Conservation (phyloP, 768 basidiomycete species). For the Mycena maculata region DNA sequence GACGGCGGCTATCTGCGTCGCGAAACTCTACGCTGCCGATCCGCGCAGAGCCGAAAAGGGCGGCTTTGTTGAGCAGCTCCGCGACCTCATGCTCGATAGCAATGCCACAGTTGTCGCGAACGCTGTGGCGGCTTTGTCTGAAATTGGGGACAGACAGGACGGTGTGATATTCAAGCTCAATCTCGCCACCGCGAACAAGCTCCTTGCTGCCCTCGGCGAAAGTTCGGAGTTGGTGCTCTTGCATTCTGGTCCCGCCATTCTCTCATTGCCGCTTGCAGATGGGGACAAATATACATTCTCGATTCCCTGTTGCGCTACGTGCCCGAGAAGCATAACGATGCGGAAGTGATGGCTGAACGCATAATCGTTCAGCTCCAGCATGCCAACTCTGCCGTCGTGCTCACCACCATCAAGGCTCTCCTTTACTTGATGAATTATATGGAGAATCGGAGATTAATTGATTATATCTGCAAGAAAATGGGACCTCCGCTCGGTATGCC, state of each 20-base stretch:
- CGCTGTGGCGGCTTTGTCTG: constrained; percentile 95
- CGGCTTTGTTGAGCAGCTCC: constrained; percentile 90
- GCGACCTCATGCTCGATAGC: constrained; percentile 91
- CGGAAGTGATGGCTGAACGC: constrained; percentile 95
- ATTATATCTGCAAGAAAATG: constrained; percentile 96
- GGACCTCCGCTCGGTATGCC: constrained; percentile 91
- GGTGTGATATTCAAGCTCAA: constrained; percentile 95
- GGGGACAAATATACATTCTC: constrained; percentile 99
- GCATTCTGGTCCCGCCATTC: neutral
- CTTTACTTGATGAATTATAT: constrained; percentile 99
- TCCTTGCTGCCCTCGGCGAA: constrained; percentile 91
- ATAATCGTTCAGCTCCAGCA: constrained; percentile 94
- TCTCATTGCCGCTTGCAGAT: constrained; percentile 63
- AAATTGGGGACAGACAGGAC: constrained; percentile 95
- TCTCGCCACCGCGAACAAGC: constrained; percentile 85
- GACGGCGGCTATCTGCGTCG: constrained; percentile 97
- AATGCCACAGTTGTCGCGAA: constrained; percentile 99
- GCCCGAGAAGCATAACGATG: constrained; percentile 89
- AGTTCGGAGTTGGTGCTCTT: constrained; percentile 89
- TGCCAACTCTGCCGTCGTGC: constrained; percentile 98
- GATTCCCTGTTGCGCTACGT: constrained; percentile 94
- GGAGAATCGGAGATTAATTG: constrained; percentile 86
- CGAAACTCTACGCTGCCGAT: constrained; percentile 93
- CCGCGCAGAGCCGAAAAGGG: constrained; percentile 87
- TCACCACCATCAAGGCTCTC: constrained; percentile 97